Evolutionary conservation across 768 basidiomycete genomes (phyloP), one percentile per base, ranked within the genome.

Genomic region (Tubosaeta sp.): DNA sequence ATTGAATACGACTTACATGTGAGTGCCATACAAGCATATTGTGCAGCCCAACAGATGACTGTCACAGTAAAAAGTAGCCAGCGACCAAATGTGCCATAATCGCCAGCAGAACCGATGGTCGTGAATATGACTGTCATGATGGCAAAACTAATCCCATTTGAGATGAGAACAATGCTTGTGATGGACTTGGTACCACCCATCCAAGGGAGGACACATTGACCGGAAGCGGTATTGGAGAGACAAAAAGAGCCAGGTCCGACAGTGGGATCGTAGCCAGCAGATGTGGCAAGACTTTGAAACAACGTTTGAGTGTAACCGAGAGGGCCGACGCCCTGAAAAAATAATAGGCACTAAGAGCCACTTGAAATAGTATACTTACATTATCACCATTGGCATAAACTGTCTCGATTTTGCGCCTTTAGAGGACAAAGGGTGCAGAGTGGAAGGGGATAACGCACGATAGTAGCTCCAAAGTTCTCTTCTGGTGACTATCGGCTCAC

Each of bases 311-410:
- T 82, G 64, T 82, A 91, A 54, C 78, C 77, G 18, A 75, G 61
- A 7, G 86, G 86, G 29, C 86, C 86, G 18, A 85, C 83, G 43
- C 87, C 84, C 83, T 88, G 56, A 6, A 25, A 21, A 25, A 27
- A 5, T 19, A 25, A 41, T 53, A 18, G 43, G 6, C 6, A 29
- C 12, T 19, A 30, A 16, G 16, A 30, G 40, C 4, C 9, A 6
- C 3, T 36, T n/a, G 21, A 34, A 7, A 43, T 14, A n/a, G 6
- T 21, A 34, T 12, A 21, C 76, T 18, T 57, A 86, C 86, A 66
- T 87, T 89, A 55, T 89, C 81, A 46, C 87, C 88, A 51, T 90
- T 91, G 68, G 83, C 87, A 61, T 90, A 90, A 51, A 90, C 88
- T 90, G 47, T 41, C 19, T 29, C 2, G 1, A 14, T 6, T 10